phyloP scores from a whole-genome alignment of 2,329 filamentous ascomycete genomes.

The Colletotrichum musicola region DNA sequence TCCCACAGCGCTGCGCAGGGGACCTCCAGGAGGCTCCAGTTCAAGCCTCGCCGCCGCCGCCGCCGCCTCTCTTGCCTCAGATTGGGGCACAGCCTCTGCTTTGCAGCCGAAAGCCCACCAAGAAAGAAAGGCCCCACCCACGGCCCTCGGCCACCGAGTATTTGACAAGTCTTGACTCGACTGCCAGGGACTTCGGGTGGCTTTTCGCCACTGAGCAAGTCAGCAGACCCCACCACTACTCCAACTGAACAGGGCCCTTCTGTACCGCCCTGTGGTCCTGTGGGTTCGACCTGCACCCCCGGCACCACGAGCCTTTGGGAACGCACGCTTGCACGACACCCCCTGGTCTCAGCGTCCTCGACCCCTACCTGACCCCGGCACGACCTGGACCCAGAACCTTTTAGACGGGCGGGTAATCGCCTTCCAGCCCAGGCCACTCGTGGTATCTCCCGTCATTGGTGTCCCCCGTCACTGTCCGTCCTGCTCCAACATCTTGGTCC shows the following conservation, averaged over 20 bases:
- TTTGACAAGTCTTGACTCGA: slow-evolving; percentile 39
- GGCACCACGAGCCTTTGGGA: slow-evolving; percentile 39
- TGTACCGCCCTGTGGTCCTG: slow-evolving; percentile 40
- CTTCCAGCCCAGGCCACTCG: slow-evolving; percentile 37
- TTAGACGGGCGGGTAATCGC: slow-evolving; percentile 39
- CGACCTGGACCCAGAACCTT: slow-evolving; percentile 38
- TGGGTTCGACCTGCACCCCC: slow-evolving; percentile 38
- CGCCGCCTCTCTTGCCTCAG: slow-evolving; percentile 16
- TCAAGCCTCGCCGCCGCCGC: slow-evolving; percentile 12
- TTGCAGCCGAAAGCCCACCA: slow-evolving; percentile 29
- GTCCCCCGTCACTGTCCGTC: not conserved
- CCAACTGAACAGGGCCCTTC: slow-evolving; percentile 37
- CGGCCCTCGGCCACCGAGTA: slow-evolving; percentile 36
- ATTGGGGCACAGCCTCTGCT: slow-evolving; percentile 34
- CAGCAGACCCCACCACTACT: slow-evolving; percentile 39
- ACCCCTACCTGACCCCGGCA: slow-evolving; percentile 37
- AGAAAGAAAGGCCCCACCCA: slow-evolving; percentile 25
- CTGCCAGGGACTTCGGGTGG: slow-evolving; percentile 36
- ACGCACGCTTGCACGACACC: slow-evolving; percentile 38
- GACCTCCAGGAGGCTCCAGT: not conserved
- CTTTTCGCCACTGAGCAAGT: slow-evolving; percentile 40
- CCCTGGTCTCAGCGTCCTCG: slow-evolving; percentile 34
- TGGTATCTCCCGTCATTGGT: slow-evolving; percentile 26
- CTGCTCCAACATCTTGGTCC: slow-evolving; percentile 39
- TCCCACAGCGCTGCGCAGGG: slow-evolving; percentile 1